Base-by-base conservation (phyloP, 2,329 filamentous ascomycete species). In the Cladosporium sp. region DNA sequence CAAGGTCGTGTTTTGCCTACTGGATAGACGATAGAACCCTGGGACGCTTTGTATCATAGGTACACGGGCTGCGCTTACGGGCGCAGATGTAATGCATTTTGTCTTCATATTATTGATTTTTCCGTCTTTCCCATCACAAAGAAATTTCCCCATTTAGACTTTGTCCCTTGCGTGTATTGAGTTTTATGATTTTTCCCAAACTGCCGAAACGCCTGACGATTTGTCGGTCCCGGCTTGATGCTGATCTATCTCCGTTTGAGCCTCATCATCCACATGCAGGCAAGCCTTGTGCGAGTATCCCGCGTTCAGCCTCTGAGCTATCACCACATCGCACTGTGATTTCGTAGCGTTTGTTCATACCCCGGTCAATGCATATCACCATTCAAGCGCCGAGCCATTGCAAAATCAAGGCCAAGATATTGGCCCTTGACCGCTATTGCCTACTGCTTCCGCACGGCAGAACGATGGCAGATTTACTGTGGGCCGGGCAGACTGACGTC, bases 31-130 rank as follows among this genome's bases (percentile, higher is more conserved):
- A 48, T 48, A 48, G 45, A 48, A 48, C 45, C 27, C n/a, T 33
- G 45, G 45, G 45, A 48, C 45, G 36, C 27, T 39, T 25, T 48
- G 45, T 48, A 48, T 48, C 45, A 48, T 48, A 48, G 41, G 36
- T 48, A 48, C 45, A 40, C 45, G 45, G 45, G 15, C 45, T 33
- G 30, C 45, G 45, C 45, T 48, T n/a, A 48, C 45, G 45, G 45
- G 45, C 45, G 45, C 30, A 40, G 45, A 48, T 48, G 45, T 48
- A 48, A 48, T 48, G 45, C 36, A 35, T 48, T 48, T 33, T 48
- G 20, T 48, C 27, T 40, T 48, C 16, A n/a, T 40, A 13, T 40
- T 5, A 9, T 27, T 27, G 9, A 9, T 27, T 27, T 27, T 27
- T 4, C 22, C 9, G 22, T 27, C 22, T 9, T 27, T 27, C 22